A percentile compares a stretch with the other conserved stretches of the same genome.
Evolutionary conservation across 2,329 filamentous ascomycete species (phyloP).

Genomic region (Ophiostoma sp.): DNA sequence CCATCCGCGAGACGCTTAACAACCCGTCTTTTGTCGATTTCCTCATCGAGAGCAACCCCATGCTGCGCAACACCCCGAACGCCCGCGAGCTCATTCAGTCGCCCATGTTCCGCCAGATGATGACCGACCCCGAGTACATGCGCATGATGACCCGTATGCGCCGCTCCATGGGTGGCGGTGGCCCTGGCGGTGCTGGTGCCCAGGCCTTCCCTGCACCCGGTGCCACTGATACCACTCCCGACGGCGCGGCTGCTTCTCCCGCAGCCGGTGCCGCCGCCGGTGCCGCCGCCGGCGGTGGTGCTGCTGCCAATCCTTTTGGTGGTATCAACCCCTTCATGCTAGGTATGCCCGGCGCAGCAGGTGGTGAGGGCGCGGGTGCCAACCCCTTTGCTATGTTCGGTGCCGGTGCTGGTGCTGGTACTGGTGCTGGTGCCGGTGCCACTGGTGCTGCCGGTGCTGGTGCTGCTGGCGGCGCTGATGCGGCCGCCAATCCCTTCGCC

Average conservation of each 20-base stretch:
- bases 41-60: slow-evolving; percentile 88
- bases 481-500: slow-evolving; percentile 23
- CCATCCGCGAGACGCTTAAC: slow-evolving; percentile 90
- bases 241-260: slow-evolving; percentile 38
- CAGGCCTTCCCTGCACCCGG: slow-evolving; percentile 79
- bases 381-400: slow-evolving; percentile 24
- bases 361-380: slow-evolving; percentile 28
- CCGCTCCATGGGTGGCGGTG: slow-evolving; percentile 55
- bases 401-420: neutral
- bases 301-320: slow-evolving; percentile 23
- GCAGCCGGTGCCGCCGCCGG: slow-evolving; percentile 19
- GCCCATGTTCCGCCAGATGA: slow-evolving; percentile 82
- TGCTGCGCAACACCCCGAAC: slow-evolving; percentile 66
- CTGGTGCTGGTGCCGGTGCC: neutral
- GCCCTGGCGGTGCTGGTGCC: slow-evolving; percentile 38
- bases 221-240: slow-evolving; percentile 76
- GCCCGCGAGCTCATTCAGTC: slow-evolving; percentile 82
- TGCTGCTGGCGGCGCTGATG: neutral
- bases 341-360: slow-evolving; percentile 9
- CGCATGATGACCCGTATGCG: slow-evolving; percentile 79
- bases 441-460: neutral
- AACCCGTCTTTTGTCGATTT: slow-evolving; percentile 93
- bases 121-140: slow-evolving; percentile 83
- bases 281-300: slow-evolving; percentile 16
- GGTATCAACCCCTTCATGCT: slow-evolving; percentile 24